phyloP scores from a whole-genome alignment of 139 green algal genomes.

The Chlorella sp. region DNA sequence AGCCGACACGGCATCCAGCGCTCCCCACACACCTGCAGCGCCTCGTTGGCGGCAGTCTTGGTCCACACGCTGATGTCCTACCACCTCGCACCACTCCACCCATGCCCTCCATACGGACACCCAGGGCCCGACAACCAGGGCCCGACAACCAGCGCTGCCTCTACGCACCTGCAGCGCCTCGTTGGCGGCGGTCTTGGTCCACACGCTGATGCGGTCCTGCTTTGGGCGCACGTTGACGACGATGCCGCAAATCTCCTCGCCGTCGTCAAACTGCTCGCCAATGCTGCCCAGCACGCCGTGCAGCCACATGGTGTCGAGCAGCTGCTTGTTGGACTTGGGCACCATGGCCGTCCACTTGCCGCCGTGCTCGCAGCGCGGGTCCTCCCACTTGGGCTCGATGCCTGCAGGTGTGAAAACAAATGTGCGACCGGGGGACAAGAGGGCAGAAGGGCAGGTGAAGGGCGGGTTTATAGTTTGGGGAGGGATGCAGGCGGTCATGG shows the following conservation, averaged over 20 bases:
- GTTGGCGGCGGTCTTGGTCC: constrained; percentile 93
- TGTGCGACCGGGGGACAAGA: no score
- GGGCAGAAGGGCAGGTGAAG: not conserved
- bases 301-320: constrained; percentile 95
- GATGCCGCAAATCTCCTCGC: constrained; percentile 95
- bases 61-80: not conserved
- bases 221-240: constrained; percentile 92
- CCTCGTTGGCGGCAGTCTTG: constrained; percentile 86
- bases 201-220: constrained; percentile 92
- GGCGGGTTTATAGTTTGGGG: no score
- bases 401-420: constrained; percentile 17
- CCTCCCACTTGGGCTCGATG: constrained; percentile 99
- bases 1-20: no score
- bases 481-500: no score
- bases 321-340: constrained; percentile 62
- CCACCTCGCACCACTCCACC: not conserved
- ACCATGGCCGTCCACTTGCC: constrained; percentile 94
- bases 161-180: constrained; percentile 81
- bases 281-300: constrained; percentile 96
- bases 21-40: constrained; percentile 65
- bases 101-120: not conserved
- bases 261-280: constrained; percentile 97
- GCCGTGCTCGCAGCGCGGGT: constrained; percentile 86
- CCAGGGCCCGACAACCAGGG: no score
- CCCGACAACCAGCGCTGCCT: not conserved